Percentiles rank a stretch among this genome's conserved stretches.
These are phyloP conservation scores for Penicillium paneum DNA, from an alignment of 2,329 filamentous ascomycete genomes.

Conservation along the genomic window DNA sequence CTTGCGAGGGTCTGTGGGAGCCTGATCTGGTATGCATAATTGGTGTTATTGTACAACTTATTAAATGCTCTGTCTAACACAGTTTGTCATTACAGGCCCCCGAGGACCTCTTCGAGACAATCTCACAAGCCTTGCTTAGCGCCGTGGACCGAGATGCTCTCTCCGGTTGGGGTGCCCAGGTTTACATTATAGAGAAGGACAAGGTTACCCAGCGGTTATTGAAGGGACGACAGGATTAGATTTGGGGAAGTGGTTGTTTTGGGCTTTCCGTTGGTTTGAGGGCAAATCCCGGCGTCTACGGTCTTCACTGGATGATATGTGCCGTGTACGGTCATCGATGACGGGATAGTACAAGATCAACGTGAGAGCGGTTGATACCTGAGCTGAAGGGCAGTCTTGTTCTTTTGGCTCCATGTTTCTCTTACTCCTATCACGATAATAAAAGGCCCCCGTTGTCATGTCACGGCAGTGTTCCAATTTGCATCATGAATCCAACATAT, in stretches of 20 bases:
- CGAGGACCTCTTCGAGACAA: conserved; percentile 96
- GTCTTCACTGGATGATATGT: conserved; percentile 27
- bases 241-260: conserved; percentile 20
- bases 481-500: not conserved
- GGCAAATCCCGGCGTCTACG: conserved; percentile 27
- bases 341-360: conserved; percentile 17
- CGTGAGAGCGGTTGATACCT: conserved; percentile 14
- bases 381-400: conserved; percentile 8
- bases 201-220: conserved; percentile 99
- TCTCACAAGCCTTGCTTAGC: conserved; percentile 92
- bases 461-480: conserved; percentile 13
- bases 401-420: conserved; percentile 20
- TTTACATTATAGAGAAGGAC: conserved; percentile 99
- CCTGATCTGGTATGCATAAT: conserved; percentile 74
- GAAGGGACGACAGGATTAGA: conserved; percentile 92
- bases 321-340: conserved; percentile 19
- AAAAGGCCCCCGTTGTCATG: conserved; percentile 23
- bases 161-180: conserved; percentile 96
- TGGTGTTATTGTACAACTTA: not conserved
- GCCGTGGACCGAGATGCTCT: conserved; percentile 95
- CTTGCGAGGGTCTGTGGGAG: conserved; percentile 97
- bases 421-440: conserved; percentile 27
- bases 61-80: not conserved
- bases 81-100: conserved; percentile 57
- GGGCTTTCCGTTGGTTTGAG: conserved; percentile 25